Base-by-base conservation (phyloP, 2,329 filamentous ascomycete species). In the Ophiostoma himal-ulmi region DNA sequence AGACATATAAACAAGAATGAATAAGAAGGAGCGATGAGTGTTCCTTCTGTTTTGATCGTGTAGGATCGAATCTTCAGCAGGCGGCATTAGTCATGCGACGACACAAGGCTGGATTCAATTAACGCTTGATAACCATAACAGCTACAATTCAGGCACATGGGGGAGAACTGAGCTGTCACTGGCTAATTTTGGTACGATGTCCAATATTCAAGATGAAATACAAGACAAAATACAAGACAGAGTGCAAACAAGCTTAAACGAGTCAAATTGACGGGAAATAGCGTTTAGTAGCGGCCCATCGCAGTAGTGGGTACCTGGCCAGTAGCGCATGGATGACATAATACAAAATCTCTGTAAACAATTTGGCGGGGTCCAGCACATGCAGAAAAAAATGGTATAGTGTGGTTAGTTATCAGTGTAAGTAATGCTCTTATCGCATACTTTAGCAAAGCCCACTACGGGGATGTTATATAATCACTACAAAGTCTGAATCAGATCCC, bases 341-440 rank as follows among this genome's bases (percentile, higher is more conserved):
- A 44, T 44, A 44, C n/a, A 11, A 44, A 44, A 30, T 30, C 37
- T 11, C 11, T 39, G 37, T 11, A 39, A 39, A 11, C 37, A 39
- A 39, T 39, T 39, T 39, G 30, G 30, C 30, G 57, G 11, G 11
- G 54, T 22, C 13, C n/a, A 57, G 52, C n/a, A 11, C 52, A 4
- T 26, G 52, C 26, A 62, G 26, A 34, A 62, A 62, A 60, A 62
- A 34, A 30, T 30, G 30, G 36, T 62, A 34, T 62, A 62, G 57
- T 62, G 57, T 14, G 26, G 26, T 62, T 62, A 62, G 57, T 13
- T 30, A 62, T 62, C 57, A 62, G 57, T 62, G 57, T 62, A 62
- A 62, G 57, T 62, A 13, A 4, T 30, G 26, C 57, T 52, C 44
- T 34, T 34, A 62, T 34, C 57, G 26, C 57, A 22, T 20, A 3